These are phyloP conservation scores for Pisolithus albus DNA, from an alignment of 768 basidiomycete species.

Conservation along the genomic window DNA sequence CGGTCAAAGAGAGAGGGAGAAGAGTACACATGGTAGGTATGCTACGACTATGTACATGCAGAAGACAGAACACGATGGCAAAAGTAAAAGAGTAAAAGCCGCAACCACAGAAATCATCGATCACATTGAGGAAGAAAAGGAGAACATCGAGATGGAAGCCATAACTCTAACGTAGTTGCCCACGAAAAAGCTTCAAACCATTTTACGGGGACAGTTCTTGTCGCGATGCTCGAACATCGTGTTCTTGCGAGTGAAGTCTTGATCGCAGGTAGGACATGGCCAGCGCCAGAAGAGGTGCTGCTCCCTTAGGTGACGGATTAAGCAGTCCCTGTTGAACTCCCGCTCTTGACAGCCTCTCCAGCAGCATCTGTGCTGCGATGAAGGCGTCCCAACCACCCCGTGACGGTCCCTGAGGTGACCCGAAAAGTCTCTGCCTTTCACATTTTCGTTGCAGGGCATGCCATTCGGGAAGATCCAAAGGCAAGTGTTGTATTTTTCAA, in stretches of 20 bases:
- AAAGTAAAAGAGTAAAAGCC: no score
- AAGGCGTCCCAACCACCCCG: neutral
- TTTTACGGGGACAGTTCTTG: neutral
- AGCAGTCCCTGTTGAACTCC: neutral
- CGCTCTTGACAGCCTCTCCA: neutral
- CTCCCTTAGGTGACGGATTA: neutral
- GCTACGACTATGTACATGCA: no score
- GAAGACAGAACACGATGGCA: no score
- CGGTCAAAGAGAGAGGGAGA: no score
- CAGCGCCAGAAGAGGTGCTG: constrained; percentile 18
- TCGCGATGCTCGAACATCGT: neutral
- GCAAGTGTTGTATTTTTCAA: neutral
- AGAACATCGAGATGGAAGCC: no score
- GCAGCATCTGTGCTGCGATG: neutral
- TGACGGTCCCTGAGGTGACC: neutral
- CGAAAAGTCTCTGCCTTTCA: neutral
- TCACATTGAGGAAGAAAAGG: no score
- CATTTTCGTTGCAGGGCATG: neutral
- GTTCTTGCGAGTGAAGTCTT: neutral
- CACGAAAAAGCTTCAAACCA: no score
- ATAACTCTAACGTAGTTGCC: no score
- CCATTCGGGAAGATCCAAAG: neutral
- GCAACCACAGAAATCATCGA: no score
- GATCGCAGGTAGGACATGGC: neutral
- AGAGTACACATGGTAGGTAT: no score